A percentile compares a stretch with the other conserved stretches of the same genome.
phyloP scores from a whole-genome alignment of 2,329 filamentous ascomycete genomes.

The Monilinia fructicola region DNA sequence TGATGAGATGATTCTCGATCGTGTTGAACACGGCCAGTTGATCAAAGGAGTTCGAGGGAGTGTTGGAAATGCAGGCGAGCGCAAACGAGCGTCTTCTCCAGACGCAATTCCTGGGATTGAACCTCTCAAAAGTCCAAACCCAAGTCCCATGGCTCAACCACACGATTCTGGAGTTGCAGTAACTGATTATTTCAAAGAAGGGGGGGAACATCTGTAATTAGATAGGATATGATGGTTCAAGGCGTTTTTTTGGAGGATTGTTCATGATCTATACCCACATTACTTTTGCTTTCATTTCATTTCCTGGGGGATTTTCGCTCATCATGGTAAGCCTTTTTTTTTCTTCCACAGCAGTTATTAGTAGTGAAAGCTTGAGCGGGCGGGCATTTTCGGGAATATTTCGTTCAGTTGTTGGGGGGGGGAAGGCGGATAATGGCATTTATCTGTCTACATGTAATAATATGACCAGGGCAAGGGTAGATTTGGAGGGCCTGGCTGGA shows the following conservation, averaged over 20 bases:
- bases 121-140: slow-evolving; percentile 18
- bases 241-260: slow-evolving; percentile 17
- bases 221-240: slow-evolving; percentile 3
- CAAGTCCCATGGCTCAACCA: background rate
- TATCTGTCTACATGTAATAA: slow-evolving; percentile 17
- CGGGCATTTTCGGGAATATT: background rate
- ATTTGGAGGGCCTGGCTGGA: slow-evolving; percentile 14
- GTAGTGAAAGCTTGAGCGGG: slow-evolving; percentile 4
- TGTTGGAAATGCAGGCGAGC: slow-evolving; percentile 56
- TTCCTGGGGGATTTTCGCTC: slow-evolving; percentile 10
- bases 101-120: slow-evolving; percentile 17
- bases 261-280: slow-evolving; percentile 27
- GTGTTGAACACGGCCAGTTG: slow-evolving; percentile 73
- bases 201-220: slow-evolving; percentile 18
- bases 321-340: slow-evolving; percentile 1
- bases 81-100: slow-evolving; percentile 32
- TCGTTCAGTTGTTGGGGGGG: slow-evolving; percentile 5
- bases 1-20: slow-evolving; percentile 93
- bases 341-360: slow-evolving; percentile 1
- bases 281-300: slow-evolving; percentile 15
- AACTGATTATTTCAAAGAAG: slow-evolving; percentile 17
- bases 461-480: slow-evolving; percentile 12
- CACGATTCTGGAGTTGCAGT: slow-evolving; percentile 21
- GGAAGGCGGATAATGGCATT: slow-evolving; percentile 12
- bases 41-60: slow-evolving; percentile 67